A percentile compares a stretch with the other conserved stretches of the same genome.
These are phyloP conservation scores for Perkinsela sp. DNA, from an alignment of 208 protist genomes.

Conservation along the genomic window DNA sequence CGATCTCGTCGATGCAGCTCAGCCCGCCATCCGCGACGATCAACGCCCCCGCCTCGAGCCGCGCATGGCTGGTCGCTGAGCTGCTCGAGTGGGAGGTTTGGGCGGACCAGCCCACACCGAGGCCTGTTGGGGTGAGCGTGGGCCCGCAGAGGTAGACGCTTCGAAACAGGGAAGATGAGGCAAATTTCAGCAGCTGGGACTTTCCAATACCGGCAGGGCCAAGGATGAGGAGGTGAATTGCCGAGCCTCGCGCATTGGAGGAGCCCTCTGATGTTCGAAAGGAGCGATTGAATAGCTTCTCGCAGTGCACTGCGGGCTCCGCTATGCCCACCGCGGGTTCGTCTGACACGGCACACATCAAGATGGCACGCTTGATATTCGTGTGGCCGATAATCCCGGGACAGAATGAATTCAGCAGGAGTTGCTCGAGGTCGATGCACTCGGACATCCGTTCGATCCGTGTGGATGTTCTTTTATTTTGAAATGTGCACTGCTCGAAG, in stretches of 20 bases:
- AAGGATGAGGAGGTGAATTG: conserved; percentile 81
- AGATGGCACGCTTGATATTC: conserved; percentile 35
- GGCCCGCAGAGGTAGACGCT: conserved; percentile 92
- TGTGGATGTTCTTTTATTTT: no score
- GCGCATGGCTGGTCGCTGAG: neutral
- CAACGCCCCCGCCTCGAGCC: conserved; percentile 86
- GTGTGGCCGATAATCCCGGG: conserved; percentile 73
- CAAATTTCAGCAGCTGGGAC: conserved; percentile 73
- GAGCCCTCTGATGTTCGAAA: conserved; percentile 4
- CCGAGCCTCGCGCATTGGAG: conserved; percentile 15
- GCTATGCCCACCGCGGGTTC: neutral
- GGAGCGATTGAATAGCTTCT: conserved; percentile 37
- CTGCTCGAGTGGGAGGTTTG: conserved; percentile 46
- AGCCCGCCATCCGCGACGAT: conserved; percentile 85
- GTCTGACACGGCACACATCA: conserved; percentile 7
- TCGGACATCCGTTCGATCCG: no score
- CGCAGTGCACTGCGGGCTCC: neutral
- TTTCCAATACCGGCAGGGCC: conserved; percentile 89
- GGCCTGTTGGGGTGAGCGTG: conserved; percentile 75
- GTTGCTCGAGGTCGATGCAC: neutral
- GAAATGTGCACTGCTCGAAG: neutral
- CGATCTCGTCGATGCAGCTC: conserved; percentile 98
- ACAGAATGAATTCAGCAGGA: conserved; percentile 63
- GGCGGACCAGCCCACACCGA: conserved; percentile 19
- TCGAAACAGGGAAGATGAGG: conserved; percentile 61